Percentiles rank a stretch among this genome's conserved stretches.
These are phyloP conservation scores for Rhododendron henanense DNA, from an alignment of 148 eudicot species.

Conservation along the genomic window DNA sequence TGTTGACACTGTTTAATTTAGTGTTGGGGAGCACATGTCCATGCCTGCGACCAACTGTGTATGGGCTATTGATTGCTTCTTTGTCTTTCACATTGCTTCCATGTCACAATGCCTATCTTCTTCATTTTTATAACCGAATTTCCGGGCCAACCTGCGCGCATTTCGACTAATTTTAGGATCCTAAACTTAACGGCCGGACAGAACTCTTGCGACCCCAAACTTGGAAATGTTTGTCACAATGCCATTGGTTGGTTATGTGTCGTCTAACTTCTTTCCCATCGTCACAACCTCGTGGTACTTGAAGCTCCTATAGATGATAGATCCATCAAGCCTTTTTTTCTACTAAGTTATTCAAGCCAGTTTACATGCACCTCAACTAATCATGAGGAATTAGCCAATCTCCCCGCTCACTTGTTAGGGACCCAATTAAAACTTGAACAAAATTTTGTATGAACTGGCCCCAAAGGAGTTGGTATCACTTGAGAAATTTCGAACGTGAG, in stretches of 20 bases:
- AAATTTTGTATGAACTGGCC: no score
- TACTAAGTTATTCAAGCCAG: background rate
- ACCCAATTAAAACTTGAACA: background rate
- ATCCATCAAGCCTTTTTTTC: background rate
- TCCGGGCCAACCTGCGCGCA: background rate
- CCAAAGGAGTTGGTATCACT: background rate
- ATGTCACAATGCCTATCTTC: background rate
- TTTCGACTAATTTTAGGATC: no score
- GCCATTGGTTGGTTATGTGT: background rate
- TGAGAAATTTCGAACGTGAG: background rate
- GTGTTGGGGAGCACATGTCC: constrained; percentile 24
- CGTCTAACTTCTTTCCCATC: background rate
- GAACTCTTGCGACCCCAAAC: background rate
- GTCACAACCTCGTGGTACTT: background rate
- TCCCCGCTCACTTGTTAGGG: no score
- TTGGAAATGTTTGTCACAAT: background rate
- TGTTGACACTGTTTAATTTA: constrained; percentile 9
- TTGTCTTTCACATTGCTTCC: background rate
- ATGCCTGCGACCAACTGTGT: constrained; percentile 13
- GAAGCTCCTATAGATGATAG: background rate
- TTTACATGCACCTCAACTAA: background rate
- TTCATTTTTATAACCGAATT: no score
- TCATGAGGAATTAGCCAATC: no score
- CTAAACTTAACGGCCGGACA: background rate
- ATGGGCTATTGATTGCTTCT: constrained; percentile 17